Evolutionary conservation across 768 basidiomycete genomes (phyloP).

Genomic region (Russula virescens): DNA sequence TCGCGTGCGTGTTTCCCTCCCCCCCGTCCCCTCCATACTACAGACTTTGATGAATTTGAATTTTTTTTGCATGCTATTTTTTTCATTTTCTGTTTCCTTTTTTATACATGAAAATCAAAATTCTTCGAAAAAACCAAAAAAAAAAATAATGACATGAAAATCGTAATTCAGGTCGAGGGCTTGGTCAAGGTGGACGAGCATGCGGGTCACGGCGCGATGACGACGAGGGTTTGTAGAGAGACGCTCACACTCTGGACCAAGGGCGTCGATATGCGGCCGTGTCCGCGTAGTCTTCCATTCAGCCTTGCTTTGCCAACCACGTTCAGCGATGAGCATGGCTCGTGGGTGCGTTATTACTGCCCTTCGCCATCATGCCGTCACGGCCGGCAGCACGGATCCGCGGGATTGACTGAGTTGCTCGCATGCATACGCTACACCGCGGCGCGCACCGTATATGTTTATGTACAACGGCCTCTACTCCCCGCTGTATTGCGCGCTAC

Average conservation of each 20-base stretch:
- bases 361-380: no score
- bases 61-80: not conserved
- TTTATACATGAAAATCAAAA: no score
- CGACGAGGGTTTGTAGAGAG: slow-evolving; percentile 46
- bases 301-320: slow-evolving; percentile 50
- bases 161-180: slow-evolving; percentile 27
- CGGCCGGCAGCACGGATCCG: no score
- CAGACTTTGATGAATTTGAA: no score
- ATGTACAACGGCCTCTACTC: no score
- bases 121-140: not conserved
- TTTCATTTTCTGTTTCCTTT: no score
- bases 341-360: slow-evolving; percentile 46
- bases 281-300: slow-evolving; percentile 52
- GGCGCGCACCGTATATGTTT: not conserved
- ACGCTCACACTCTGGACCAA: slow-evolving; percentile 55
- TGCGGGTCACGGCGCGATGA: slow-evolving; percentile 49
- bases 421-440: no score
- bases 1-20: slow-evolving; percentile 3
- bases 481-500: not conserved
- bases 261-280: slow-evolving; percentile 36
- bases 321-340: slow-evolving; percentile 49
- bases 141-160: not conserved
- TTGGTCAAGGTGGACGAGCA: slow-evolving; percentile 28
- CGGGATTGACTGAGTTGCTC: no score
- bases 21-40: no score